Base-by-base conservation (phyloP, 78 protist species). In the Polysphondylium violaceum region DNA sequence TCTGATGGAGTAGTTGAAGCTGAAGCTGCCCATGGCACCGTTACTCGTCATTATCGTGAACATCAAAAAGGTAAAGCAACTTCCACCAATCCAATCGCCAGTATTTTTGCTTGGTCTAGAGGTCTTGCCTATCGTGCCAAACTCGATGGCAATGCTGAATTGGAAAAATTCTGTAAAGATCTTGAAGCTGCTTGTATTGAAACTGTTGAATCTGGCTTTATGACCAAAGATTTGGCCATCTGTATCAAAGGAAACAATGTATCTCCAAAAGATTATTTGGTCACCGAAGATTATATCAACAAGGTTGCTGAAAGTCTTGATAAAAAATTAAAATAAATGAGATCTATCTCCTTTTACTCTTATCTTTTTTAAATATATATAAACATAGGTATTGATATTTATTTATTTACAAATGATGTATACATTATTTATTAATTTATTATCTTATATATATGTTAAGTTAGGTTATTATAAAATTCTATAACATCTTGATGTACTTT, bases 21-120 rank as follows among this genome's bases (percentile, higher is more conserved):
- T 74, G 99, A 98, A 86, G 99, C 99, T 23, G 97, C 98, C 12
- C 99, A 98, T 90, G 99, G 99, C 71, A 98, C 99, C 36, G 99
- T 98, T 69, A 96, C 98, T 6, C 87, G 98, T 38, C 99, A 98
- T 85, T 98, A 61, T 93, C 95, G 98, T 68, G 61, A 67, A 21
- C 73, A 73, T 71, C 83, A 86, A 65, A 50, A 76, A 79, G 97
- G 99, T 68, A 40, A 94, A 31, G 97, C 83, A 77, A 97, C 98
- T n/a, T 58, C 88, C 29, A 98, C 99, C 74, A 97, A 97, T 87
- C 73, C 98, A 50, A 85, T 97, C 17, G 98, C 98, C 41, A 91
- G 96, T 40, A 98, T 98, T 86, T 98, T 95, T 74, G 99, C 99
- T 16, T 98, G 99, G 99, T 96, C 98, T 35, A 78, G 98, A 8